Evolutionary conservation across 1,284 basidiomycete species (phyloP).

Genomic region (Porogramme epimiltina): DNA sequence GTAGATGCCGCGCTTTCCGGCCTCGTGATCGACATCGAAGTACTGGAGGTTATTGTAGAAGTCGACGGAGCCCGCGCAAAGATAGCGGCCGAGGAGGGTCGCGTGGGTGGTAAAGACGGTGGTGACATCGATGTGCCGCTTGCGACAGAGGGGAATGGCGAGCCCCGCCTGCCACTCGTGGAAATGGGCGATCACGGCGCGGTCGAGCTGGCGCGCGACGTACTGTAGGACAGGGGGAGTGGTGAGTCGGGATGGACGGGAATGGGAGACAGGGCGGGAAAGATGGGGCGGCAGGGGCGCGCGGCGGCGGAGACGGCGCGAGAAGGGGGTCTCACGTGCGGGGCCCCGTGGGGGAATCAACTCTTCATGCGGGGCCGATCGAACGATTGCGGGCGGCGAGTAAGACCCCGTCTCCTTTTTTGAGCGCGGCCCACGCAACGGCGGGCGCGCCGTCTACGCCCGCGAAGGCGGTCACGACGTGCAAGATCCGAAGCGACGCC

Average conservation of each 20-base stretch:
- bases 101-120: constrained; percentile 99
- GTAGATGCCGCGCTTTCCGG: constrained; percentile 95
- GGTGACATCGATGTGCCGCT: constrained; percentile 96
- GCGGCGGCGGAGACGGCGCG: too few species aligned
- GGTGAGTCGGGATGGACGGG: not conserved
- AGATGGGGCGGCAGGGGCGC: too few species aligned
- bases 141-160: constrained; percentile 94
- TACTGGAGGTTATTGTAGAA: constrained; percentile 99
- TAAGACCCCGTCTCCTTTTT: not conserved
- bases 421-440: too few species aligned
- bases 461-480: too few species aligned
- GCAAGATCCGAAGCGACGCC: too few species aligned
- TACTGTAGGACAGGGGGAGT: constrained; percentile 51
- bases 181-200: constrained; percentile 95
- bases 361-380: not conserved
- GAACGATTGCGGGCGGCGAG: not conserved
- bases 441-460: not conserved
- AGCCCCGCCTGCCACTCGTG: constrained; percentile 99
- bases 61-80: constrained; percentile 96
- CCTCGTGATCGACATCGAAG: constrained; percentile 99
- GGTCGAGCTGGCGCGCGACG: constrained; percentile 74
- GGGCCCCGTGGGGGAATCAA: too few species aligned
- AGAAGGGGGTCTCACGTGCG: too few species aligned
- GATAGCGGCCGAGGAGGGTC: constrained; percentile 96
- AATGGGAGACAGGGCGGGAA: not conserved